These are phyloP conservation scores for Lasiosphaeris hirsuta DNA, from an alignment of 495 filamentous ascomycete species.

Conservation along the genomic window DNA sequence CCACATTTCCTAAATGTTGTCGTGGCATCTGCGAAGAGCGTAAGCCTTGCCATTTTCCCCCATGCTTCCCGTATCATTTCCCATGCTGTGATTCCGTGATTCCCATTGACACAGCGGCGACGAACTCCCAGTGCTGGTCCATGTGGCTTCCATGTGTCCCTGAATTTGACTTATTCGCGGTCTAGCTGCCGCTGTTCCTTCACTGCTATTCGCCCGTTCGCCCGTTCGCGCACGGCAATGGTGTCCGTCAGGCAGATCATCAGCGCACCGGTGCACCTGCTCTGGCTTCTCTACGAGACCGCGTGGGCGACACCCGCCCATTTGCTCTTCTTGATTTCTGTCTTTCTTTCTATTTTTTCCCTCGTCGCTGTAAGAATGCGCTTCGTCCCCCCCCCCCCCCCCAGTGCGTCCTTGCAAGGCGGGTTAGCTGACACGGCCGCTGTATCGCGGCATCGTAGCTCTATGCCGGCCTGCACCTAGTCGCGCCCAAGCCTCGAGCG, in stretches of 20 bases:
- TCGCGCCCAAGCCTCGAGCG: constrained; percentile 77
- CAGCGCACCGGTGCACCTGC: constrained; percentile 21
- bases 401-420: background rate
- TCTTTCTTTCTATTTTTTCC: constrained; percentile 25
- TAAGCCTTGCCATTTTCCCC: background rate
- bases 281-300: constrained; percentile 25
- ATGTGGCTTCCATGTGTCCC: background rate
- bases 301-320: constrained; percentile 30
- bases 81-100: background rate
- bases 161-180: constrained; percentile 1
- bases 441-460: constrained; percentile 31
- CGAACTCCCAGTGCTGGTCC: too few species aligned
- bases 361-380: constrained; percentile 26
- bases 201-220: background rate
- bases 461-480: constrained; percentile 64
- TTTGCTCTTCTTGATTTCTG: constrained; percentile 26
- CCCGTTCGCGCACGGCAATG: constrained; percentile 7
- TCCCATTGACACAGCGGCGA: too few species aligned
- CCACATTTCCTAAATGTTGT: constrained; percentile 14
- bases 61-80: background rate
- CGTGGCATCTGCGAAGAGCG: constrained; percentile 19
- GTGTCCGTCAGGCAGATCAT: constrained; percentile 9
- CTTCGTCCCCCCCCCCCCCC: background rate
- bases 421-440: background rate
- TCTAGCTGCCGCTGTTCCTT: constrained; percentile 11